These are phyloP conservation scores for Leishmania amazonensis DNA, from an alignment of 208 protist species.

Conservation along the genomic window DNA sequence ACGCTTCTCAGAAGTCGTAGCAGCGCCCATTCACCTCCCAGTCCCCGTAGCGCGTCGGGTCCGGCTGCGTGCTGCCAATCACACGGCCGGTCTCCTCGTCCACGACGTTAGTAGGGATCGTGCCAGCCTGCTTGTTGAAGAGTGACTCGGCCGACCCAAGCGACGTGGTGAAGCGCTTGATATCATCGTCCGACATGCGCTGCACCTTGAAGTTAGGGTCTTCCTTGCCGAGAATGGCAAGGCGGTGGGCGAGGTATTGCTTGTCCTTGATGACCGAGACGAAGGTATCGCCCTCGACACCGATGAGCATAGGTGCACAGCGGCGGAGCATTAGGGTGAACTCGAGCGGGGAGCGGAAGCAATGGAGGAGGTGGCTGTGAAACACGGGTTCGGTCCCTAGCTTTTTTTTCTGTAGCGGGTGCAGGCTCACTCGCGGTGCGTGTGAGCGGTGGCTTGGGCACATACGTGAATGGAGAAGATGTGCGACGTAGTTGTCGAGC, in stretches of 20 bases:
- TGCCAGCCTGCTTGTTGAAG: constrained; percentile 85
- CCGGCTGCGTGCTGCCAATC: constrained; percentile 82
- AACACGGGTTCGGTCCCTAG: background rate
- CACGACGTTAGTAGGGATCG: constrained; percentile 82
- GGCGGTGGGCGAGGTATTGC: constrained; percentile 82
- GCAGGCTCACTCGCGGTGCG: background rate
- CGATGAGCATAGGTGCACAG: constrained; percentile 59
- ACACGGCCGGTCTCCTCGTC: constrained; percentile 83
- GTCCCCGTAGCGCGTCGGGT: constrained; percentile 88
- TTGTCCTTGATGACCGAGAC: constrained; percentile 80
- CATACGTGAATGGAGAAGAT: background rate
- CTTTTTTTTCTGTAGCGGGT: background rate
- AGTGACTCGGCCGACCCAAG: constrained; percentile 74
- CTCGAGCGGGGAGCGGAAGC: background rate
- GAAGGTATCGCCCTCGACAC: constrained; percentile 68
- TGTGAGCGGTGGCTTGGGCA: background rate
- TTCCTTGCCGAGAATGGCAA: constrained; percentile 73
- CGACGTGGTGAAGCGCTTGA: constrained; percentile 88
- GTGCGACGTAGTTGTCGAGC: background rate
- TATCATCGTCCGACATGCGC: constrained; percentile 69
- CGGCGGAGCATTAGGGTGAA: constrained; percentile 66
- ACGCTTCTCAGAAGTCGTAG: constrained; percentile 72
- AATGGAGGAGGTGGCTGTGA: background rate
- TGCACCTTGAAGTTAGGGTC: constrained; percentile 45
- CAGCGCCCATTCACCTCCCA: constrained; percentile 91